Evolutionary conservation across 139 green algal species (phyloP).

Genomic region (Chlorella sp.): DNA sequence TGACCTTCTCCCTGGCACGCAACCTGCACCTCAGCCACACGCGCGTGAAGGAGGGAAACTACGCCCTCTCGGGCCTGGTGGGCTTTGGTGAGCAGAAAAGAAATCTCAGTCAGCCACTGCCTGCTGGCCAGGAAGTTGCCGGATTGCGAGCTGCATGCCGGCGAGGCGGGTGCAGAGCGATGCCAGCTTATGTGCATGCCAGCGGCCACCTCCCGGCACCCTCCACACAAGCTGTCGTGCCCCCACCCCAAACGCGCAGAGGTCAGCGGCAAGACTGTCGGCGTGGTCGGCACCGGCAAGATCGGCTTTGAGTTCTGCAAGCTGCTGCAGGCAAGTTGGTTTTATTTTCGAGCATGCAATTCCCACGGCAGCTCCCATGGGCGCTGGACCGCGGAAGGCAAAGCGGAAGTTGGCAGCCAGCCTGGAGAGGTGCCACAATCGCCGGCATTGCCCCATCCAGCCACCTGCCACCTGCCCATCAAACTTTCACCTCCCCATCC

Average conservation of each 20-base stretch:
- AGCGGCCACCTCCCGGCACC: neutral
- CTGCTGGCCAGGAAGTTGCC: neutral
- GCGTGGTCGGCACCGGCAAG: conserved; percentile 81
- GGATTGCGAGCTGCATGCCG: neutral
- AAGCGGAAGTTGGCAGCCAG: neutral
- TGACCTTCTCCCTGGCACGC: conserved; percentile 76
- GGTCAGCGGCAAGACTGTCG: conserved; percentile 72
- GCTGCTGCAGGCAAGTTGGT: conserved; percentile 32
- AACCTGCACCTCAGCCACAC: conserved; percentile 61
- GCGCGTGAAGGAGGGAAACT: conserved; percentile 70
- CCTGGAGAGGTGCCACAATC: too few relatives aligned
- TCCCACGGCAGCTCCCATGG: too few relatives aligned
- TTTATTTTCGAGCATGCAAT: too few relatives aligned
- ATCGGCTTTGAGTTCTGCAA: conserved; percentile 69
- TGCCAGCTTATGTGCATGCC: neutral
- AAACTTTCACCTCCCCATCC: neutral
- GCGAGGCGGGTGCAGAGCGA: too few relatives aligned
- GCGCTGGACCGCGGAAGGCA: neutral
- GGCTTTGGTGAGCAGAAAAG: conserved; percentile 66
- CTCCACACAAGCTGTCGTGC: conserved; percentile 59
- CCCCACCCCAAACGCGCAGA: conserved; percentile 9
- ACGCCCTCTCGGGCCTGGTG: conserved; percentile 75
- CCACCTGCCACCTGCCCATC: too few relatives aligned
- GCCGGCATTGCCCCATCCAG: too few relatives aligned
- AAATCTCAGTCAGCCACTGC: neutral